Conservation (phyloP, 169 alveolate genomes). For the Babesia sp. region DNA sequence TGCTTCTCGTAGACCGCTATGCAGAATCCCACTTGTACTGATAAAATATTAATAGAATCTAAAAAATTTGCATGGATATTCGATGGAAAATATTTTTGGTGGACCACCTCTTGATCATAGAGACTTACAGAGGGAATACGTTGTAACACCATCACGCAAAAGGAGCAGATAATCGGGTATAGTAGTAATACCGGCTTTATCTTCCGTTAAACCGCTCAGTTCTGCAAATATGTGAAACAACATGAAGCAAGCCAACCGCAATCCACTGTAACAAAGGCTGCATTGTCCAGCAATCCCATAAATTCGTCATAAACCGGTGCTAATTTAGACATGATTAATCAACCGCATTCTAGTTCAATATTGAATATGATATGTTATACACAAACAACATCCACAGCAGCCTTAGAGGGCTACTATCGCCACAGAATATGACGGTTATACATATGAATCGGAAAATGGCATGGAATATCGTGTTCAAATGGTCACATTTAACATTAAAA, state of each 20-base stretch:
- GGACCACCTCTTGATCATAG: neutral
- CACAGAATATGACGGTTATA: too few relatives aligned
- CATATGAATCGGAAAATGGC: too few relatives aligned
- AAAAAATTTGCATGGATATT: neutral
- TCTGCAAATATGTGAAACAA: conserved; percentile 27
- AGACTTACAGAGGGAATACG: conserved; percentile 1
- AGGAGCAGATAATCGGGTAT: conserved; percentile 17
- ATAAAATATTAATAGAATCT: neutral
- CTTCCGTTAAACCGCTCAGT: conserved; percentile 49
- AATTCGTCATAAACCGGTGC: conserved; percentile 14
- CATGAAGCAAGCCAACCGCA: conserved; percentile 47
- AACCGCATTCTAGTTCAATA: too few relatives aligned
- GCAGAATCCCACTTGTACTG: conserved; percentile 74
- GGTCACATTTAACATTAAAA: too few relatives aligned
- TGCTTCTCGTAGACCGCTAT: conserved; percentile 31
- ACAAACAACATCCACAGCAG: too few relatives aligned
- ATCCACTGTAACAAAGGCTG: conserved; percentile 52
- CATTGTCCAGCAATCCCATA: conserved; percentile 12
- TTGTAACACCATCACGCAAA: neutral
- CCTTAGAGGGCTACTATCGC: too few relatives aligned
- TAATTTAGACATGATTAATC: conserved; percentile 13
- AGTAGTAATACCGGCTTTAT: neutral
- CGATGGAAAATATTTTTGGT: neutral
- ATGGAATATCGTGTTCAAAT: too few relatives aligned
- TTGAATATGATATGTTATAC: too few relatives aligned